Evolutionary conservation across 1,284 basidiomycete genomes (phyloP).

Genomic region (Chalciporus sp.): DNA sequence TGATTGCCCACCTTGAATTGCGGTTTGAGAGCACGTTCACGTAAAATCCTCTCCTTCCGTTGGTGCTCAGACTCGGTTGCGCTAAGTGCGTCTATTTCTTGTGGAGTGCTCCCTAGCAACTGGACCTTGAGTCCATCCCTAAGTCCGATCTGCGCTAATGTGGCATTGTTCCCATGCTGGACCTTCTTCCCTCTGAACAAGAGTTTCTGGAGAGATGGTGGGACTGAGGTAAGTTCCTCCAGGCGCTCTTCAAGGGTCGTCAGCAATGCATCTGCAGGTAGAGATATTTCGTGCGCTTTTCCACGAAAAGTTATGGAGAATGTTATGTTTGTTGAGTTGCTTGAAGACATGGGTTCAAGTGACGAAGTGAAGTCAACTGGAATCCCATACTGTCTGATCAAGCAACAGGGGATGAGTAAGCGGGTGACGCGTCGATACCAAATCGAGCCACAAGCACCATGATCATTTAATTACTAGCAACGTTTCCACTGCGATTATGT

Average conservation of each 20-base stretch:
- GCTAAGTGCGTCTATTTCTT: constrained; percentile 57
- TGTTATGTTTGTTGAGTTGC: constrained; percentile 20
- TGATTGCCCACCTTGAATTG: constrained; percentile 55
- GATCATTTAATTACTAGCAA: too few relatives aligned
- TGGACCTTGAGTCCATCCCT: constrained; percentile 66
- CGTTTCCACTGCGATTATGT: too few relatives aligned
- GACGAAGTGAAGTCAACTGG: neutral
- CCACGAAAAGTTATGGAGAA: constrained; percentile 53
- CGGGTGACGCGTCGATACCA: constrained; percentile 2
- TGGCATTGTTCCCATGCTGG: constrained; percentile 38
- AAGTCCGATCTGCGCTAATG: constrained; percentile 55
- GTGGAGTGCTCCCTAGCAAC: constrained; percentile 62
- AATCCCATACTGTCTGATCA: too few relatives aligned
- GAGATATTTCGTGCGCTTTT: constrained; percentile 43
- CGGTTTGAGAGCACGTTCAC: constrained; percentile 56
- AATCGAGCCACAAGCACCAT: neutral
- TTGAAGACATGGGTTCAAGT: constrained; percentile 12
- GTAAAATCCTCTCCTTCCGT: constrained; percentile 57
- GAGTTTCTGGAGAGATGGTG: constrained; percentile 66
- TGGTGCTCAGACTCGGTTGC: constrained; percentile 59
- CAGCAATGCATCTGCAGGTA: constrained; percentile 50
- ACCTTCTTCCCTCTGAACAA: constrained; percentile 69
- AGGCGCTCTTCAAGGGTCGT: constrained; percentile 49
- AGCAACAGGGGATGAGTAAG: constrained; percentile 20
- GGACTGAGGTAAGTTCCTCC: constrained; percentile 65